Percentiles rank a stretch among this genome's conserved stretches.
Conservation (phyloP, 163 green algal species). For the Scenedesmus sp. region DNA sequence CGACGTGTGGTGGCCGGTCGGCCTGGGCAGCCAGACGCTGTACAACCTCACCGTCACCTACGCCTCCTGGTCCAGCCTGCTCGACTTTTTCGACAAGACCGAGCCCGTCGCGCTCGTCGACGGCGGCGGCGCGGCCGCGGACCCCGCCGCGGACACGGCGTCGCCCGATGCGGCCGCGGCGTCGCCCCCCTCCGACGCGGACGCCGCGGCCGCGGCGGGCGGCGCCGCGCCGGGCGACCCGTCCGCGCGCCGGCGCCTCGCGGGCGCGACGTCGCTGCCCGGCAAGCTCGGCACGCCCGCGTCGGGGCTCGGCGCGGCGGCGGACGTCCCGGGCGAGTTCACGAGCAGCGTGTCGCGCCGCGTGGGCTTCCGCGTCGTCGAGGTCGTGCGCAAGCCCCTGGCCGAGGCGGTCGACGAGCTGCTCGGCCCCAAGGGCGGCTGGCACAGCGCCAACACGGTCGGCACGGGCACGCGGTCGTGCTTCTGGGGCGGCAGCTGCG, state of each 20-base stretch:
- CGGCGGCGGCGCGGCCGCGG: not conserved
- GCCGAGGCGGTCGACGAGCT: constrained; percentile 3
- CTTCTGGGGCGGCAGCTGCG: constrained; percentile 29
- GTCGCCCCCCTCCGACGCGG: too few relatives aligned
- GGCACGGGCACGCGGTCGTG: not conserved
- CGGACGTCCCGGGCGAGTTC: not conserved
- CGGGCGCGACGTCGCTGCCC: too few relatives aligned
- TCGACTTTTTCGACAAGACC: constrained; percentile 1
- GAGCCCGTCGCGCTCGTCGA: not conserved
- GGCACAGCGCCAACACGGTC: not conserved
- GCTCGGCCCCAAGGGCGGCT: constrained; percentile 23
- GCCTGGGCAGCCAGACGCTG: constrained; percentile 69
- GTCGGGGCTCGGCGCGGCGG: not conserved
- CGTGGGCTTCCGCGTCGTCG: constrained; percentile 60
- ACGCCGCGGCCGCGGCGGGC: too few relatives aligned
- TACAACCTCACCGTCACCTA: constrained; percentile 62
- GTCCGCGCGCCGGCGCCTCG: too few relatives aligned
- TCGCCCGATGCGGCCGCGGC: too few relatives aligned
- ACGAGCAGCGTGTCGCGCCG: constrained; percentile 10
- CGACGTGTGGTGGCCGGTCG: constrained; percentile 80
- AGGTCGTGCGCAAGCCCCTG: constrained; percentile 58
- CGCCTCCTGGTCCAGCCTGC: not conserved
- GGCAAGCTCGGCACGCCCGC: too few relatives aligned
- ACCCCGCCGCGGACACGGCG: too few relatives aligned
- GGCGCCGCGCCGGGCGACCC: too few relatives aligned